A percentile compares a stretch with the other conserved stretches of the same genome.
Conservation (phyloP, 495 filamentous ascomycete species). For the Penicillium lividum region DNA sequence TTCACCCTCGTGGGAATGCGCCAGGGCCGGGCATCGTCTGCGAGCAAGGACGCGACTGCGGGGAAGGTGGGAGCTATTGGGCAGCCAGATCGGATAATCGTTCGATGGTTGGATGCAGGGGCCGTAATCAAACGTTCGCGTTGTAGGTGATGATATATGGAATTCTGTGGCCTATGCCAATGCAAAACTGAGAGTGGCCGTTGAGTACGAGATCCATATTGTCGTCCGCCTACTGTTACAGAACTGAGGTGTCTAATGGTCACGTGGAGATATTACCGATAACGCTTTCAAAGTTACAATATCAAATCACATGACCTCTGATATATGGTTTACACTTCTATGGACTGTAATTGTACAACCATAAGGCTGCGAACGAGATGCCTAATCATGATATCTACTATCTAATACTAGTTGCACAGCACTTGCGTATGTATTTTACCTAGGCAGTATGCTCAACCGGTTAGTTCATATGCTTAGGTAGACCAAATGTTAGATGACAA, state of each 20-base stretch:
- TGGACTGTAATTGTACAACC: too few relatives aligned
- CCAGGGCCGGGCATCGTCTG: conserved; percentile 41
- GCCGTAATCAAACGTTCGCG: not conserved
- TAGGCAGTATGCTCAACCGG: too few relatives aligned
- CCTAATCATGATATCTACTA: too few relatives aligned
- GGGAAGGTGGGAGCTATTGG: conserved; percentile 28
- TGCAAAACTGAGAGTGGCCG: not conserved
- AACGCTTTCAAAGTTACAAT: not conserved
- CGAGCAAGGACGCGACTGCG: conserved; percentile 42
- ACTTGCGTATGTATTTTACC: too few relatives aligned
- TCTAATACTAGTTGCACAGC: too few relatives aligned
- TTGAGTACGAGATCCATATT: conserved; percentile 1
- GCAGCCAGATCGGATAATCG: not conserved
- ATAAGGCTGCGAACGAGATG: too few relatives aligned
- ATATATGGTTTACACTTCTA: too few relatives aligned
- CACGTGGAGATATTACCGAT: conserved; percentile 9
- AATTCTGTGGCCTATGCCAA: not conserved
- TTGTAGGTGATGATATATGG: not conserved
- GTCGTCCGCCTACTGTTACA: conserved; percentile 7
- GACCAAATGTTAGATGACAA: too few relatives aligned
- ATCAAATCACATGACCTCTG: too few relatives aligned
- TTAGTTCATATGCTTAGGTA: too few relatives aligned
- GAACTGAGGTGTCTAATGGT: conserved; percentile 15
- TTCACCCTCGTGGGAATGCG: conserved; percentile 35
- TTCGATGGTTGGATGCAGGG: not conserved